Evolutionary conservation across 371 early-diverging fungal genomes (phyloP), one percentile per base, ranked within the genome.

Genomic region (Saksenaea oblongispora): DNA sequence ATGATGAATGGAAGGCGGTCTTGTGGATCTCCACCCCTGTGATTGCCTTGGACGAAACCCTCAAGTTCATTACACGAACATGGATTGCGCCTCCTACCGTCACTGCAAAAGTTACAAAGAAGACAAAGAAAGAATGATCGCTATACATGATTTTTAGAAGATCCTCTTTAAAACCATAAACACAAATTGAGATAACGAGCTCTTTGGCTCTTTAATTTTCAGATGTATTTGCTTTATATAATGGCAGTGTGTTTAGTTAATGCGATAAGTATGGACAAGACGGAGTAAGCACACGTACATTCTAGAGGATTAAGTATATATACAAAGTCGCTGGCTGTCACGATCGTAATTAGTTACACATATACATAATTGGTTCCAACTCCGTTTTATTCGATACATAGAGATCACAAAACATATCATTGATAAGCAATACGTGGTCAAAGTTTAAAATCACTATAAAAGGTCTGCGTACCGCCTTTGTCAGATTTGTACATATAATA

Each of bases 1-100:
- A 54, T 18, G 88, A 85, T 11, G 97, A 98, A 77, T 98, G 98
- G 98, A 84, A 84, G 70, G 93, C 91, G 22, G 97, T 98, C 22
- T 47, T 97, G 34, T 81, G 83, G 76, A 95, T 97, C 51, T 94
- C 95, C 18, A 56, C 84, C 5, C 99, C 99, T 15, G 96, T 98
- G 17, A 86, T 98, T 34, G 10, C 93, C 22, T 84, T 98, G 56
- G 99, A 98, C 73, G 99, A 98, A 80, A 63, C 85, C 1, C 83
- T 98, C 61, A 98, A 98, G 84, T 87, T 85, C 64, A 71, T 93
- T 56, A 88, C 90, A 18, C 84, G 96, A 24, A 85, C 82, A 34
- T 87, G 75, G 62, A 74, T 90, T 58, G 73, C 81, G 17, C 84
- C 85, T 31, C 81, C 80, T 39, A 78, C 78, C 18, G 47, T 44